These are phyloP conservation scores for Syzygium syzygioides DNA, from an alignment of 441 rosid species.

Conservation along the genomic window DNA sequence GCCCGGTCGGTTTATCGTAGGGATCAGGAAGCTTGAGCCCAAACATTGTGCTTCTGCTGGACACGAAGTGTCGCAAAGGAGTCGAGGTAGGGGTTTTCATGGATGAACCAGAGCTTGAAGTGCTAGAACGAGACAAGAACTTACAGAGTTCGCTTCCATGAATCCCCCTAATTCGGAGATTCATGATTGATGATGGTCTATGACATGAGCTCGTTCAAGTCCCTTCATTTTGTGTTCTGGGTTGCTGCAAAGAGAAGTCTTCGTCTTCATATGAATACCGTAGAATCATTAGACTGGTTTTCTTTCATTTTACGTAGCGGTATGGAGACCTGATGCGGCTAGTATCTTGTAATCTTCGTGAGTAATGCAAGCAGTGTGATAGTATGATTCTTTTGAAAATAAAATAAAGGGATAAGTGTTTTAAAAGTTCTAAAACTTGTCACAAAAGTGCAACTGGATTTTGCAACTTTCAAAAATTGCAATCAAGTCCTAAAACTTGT, in stretches of 20 bases:
- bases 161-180: neutral
- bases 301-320: neutral
- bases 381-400: neutral
- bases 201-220: neutral
- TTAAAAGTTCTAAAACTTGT: neutral
- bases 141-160: neutral
- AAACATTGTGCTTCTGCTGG: slow-evolving; percentile 25
- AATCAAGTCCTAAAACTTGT: too few relatives aligned
- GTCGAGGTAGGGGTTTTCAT: slow-evolving; percentile 38
- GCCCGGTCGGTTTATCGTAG: neutral
- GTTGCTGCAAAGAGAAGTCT: neutral
- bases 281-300: neutral
- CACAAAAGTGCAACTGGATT: neutral
- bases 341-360: neutral
- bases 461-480: too few relatives aligned
- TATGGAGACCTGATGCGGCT: neutral
- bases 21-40: neutral
- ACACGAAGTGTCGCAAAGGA: slow-evolving; percentile 25
- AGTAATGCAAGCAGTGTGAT: neutral
- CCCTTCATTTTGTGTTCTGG: neutral
- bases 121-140: slow-evolving; percentile 14
- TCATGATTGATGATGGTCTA: neutral
- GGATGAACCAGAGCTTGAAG: slow-evolving; percentile 26
- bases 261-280: neutral
- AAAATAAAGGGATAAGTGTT: neutral